These are phyloP conservation scores for Alternaria longipes DNA, from an alignment of 2,329 filamentous ascomycete genomes.

Conservation along the genomic window DNA sequence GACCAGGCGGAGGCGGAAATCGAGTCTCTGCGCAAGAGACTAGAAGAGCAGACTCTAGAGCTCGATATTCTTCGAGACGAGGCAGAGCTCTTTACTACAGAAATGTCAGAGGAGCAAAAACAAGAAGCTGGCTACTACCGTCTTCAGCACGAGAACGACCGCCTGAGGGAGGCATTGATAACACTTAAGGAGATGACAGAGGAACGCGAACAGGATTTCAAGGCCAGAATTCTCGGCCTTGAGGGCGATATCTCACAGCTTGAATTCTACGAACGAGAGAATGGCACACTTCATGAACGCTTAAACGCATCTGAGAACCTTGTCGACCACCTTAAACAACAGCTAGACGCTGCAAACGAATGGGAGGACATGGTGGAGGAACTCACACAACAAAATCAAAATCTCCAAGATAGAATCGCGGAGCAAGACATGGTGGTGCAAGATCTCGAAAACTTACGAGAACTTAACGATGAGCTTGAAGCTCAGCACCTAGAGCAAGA, in stretches of 20 bases:
- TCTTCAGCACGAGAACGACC: constrained; percentile 89
- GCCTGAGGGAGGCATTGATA: constrained; percentile 84
- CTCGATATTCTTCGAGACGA: constrained; percentile 87
- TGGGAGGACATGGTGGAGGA: constrained; percentile 96
- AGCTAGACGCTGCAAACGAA: constrained; percentile 86
- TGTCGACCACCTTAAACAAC: constrained; percentile 86
- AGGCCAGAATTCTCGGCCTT: constrained; percentile 56
- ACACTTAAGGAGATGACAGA: constrained; percentile 86
- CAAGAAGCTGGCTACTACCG: constrained; percentile 89
- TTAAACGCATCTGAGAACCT: constrained; percentile 75
- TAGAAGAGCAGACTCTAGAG: constrained; percentile 88
- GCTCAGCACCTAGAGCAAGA: constrained; percentile 92
- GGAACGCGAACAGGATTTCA: constrained; percentile 82
- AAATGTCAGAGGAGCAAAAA: constrained; percentile 88
- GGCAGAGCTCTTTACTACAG: constrained; percentile 81
- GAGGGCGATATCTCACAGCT: constrained; percentile 45
- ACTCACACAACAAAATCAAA: constrained; percentile 85
- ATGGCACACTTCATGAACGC: constrained; percentile 75
- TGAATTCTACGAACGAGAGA: constrained; percentile 64
- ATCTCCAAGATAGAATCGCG: constrained; percentile 81
- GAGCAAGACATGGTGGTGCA: constrained; percentile 83
- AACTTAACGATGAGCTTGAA: constrained; percentile 94
- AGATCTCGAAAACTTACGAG: constrained; percentile 87
- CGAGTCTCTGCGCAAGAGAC: constrained; percentile 75
- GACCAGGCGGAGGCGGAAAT: constrained; percentile 84